Evolutionary conservation across 1,284 basidiomycete species (phyloP).

Genomic region (Rhodotorula glutinis): DNA sequence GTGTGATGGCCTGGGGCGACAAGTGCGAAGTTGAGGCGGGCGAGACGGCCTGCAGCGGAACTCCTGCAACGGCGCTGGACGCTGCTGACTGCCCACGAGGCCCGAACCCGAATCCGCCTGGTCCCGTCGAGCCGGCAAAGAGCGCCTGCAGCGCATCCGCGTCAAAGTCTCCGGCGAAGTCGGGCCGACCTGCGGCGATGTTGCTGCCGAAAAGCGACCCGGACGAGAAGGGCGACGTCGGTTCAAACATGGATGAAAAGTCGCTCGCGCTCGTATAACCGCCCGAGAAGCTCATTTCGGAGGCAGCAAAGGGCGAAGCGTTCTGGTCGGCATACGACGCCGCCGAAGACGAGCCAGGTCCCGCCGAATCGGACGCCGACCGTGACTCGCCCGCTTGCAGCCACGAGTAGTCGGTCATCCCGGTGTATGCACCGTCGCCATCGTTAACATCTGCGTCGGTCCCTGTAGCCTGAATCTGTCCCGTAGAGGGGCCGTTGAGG

Average conservation of each 20-base stretch:
- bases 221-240: slow-evolving; percentile 7
- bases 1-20: not conserved
- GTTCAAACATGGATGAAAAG: not conserved
- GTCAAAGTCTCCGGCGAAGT: slow-evolving; percentile 12
- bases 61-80: not conserved
- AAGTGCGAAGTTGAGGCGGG: slow-evolving; percentile 14
- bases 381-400: not conserved
- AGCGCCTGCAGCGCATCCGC: slow-evolving; percentile 8
- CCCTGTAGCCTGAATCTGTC: not conserved
- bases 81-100: not conserved
- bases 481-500: not conserved
- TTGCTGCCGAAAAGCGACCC: not conserved
- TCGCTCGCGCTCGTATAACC: not conserved
- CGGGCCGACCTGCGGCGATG: not conserved
- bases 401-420: not conserved
- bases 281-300: not conserved
- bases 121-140: not conserved
- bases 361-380: not conserved
- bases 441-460: too few relatives aligned
- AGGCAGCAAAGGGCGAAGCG: slow-evolving; percentile 1
- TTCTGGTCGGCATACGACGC: not conserved
- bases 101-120: not conserved
- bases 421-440: too few relatives aligned
- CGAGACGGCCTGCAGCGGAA: slow-evolving; percentile 2
- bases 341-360: not conserved